A percentile compares a stretch with the other conserved stretches of the same genome.
Evolutionary conservation across 1,139 yeast genomes (phyloP).

Genomic region (Sugiyamaella grinbergsii): DNA sequence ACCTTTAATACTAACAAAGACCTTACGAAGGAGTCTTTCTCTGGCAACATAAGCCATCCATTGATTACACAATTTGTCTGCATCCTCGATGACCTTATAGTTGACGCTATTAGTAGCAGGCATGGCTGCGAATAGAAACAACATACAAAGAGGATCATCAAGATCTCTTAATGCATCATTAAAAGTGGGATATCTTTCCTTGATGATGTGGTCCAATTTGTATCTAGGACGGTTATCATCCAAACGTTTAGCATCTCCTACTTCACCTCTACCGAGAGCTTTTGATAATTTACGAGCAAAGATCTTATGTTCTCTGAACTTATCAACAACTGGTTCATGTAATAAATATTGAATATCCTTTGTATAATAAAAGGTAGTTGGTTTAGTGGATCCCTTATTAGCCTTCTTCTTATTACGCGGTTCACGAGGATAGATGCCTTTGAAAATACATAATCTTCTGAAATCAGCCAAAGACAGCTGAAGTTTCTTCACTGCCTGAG

Average conservation of each 20-base stretch:
- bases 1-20: constrained; percentile 95
- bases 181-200: constrained; percentile 94
- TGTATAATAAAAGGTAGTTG: constrained; percentile 88
- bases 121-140: constrained; percentile 89
- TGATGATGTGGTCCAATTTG: constrained; percentile 84
- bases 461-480: constrained; percentile 97
- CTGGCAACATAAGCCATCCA: constrained; percentile 94
- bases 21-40: constrained; percentile 79
- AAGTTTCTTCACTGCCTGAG: constrained; percentile 89
- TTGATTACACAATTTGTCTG: constrained; percentile 83
- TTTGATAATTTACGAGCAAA: constrained; percentile 87
- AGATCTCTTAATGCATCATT: constrained; percentile 88
- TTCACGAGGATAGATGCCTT: constrained; percentile 89
- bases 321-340: constrained; percentile 92
- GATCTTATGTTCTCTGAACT: constrained; percentile 93
- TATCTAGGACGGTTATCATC: constrained; percentile 82
- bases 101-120: constrained; percentile 89
- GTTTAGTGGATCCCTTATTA: constrained; percentile 94
- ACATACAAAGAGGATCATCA: constrained; percentile 94
- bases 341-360: constrained; percentile 92
- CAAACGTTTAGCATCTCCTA: constrained; percentile 80
- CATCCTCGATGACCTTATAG: constrained; percentile 79
- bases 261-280: constrained; percentile 91
- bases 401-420: constrained; percentile 97
- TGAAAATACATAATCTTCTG: constrained; percentile 95